Base-by-base conservation (phyloP, 2,329 filamentous ascomycete genomes). In the Neopestalotiopsis sp. region DNA sequence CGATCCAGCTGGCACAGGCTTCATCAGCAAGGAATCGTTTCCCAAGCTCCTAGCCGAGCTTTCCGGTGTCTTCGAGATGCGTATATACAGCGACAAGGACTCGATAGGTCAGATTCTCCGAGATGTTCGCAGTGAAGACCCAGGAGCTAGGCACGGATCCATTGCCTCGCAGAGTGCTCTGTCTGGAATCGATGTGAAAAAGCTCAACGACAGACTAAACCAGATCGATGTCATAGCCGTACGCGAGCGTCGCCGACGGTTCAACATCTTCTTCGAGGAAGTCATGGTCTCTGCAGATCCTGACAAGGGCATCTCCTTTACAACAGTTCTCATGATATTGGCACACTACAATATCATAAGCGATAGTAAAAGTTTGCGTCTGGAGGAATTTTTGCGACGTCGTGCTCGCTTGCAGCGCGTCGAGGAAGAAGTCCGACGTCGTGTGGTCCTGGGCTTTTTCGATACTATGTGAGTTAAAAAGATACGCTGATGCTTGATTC, bases 331-430 rank as follows among this genome's bases (percentile, higher is more conserved):
- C 65, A 96, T 99, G 92, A 97, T 97, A 70, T 86, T 99, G 68
- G 95, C 97, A 42, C 96, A 99, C 81, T 97, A 99, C 86, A 99
- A 98, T 76, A 94, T 99, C 76, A 99, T 99, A 79, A 97, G 92
- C 74, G 96, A 99, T 81, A 98, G 92, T 84, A 98, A 98, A 86
- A 97, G 94, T 80, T 84, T 99, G 77, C 94, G 94, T 71, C 88
- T 99, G 2, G 96, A 99, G 76, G 96, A 99, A 78, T 99, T 97
- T 79, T 82, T 99, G 68, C 92, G 95, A 69, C 94, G 97, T 49
- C 91, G 95, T 71, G 94, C 95, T 40, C 90, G 95, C 66, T 86
- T 99, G 62, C 95, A 98, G 79, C 92, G 95, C 70, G 95, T 99
- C 1, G 94, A 99, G 75, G 95, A 99, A 80, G 94, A 96, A 73